These are phyloP conservation scores for Magnolia changhungtana DNA, from an alignment of 164 flowering plant species.

Conservation along the genomic window DNA sequence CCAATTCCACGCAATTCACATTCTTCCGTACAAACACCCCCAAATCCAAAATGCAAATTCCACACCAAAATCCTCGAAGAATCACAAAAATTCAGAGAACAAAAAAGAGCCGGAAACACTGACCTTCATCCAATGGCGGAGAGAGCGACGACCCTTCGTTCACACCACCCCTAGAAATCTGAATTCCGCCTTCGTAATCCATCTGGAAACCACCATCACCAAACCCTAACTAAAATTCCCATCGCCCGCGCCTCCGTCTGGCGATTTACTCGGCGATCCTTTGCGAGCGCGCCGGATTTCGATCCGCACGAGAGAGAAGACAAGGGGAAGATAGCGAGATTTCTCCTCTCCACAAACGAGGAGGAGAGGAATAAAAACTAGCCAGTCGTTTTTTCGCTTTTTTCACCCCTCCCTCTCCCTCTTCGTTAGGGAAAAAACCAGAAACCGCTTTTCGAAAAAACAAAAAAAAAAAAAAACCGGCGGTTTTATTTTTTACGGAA, in stretches of 20 bases:
- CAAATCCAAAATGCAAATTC: slow-evolving; percentile 3
- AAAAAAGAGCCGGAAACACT: background rate
- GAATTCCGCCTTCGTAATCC: slow-evolving; percentile 55
- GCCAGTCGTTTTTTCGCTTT: slow-evolving; percentile 17
- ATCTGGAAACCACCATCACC: slow-evolving; percentile 29
- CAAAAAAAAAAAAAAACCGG: slow-evolving; percentile 4
- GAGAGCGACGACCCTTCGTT: slow-evolving; percentile 46
- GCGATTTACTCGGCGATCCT: background rate
- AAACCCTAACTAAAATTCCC: slow-evolving; percentile 21
- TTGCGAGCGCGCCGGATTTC: background rate
- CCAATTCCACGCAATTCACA: background rate
- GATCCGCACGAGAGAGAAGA: slow-evolving; percentile 7
- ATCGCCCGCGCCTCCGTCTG: slow-evolving; percentile 10
- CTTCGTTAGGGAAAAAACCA: background rate
- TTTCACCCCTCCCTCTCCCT: background rate
- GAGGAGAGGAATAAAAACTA: slow-evolving; percentile 33
- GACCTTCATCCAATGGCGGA: slow-evolving; percentile 48
- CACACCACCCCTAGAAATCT: slow-evolving; percentile 36
- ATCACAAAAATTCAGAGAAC: background rate
- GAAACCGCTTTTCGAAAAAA: slow-evolving; percentile 7
- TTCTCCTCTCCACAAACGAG: slow-evolving; percentile 47
- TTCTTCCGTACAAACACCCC: background rate
- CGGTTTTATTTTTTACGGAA: background rate
- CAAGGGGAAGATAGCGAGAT: slow-evolving; percentile 10
- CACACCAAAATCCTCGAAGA: background rate